Base-by-base conservation (phyloP, 2,329 filamentous ascomycete genomes). In the Aspergillus intermedius region DNA sequence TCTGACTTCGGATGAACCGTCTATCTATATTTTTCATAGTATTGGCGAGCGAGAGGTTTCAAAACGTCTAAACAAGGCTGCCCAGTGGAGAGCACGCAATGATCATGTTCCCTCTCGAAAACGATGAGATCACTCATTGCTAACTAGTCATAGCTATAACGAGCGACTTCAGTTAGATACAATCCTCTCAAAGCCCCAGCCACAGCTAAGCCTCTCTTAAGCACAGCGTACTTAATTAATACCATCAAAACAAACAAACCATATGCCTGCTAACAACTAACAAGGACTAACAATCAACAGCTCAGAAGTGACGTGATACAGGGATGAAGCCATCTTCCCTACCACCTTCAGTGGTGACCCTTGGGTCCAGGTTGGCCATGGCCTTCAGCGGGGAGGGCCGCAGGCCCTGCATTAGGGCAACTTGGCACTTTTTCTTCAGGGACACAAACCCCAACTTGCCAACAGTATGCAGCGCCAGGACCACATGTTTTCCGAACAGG, bases 401-500 rank as follows among this genome's bases (percentile, higher is more conserved):
- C 34, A 17, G 42, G 23, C 22, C 42, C 43, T 8, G 17, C 15
- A n/a, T 21, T 28, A 21, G 19, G 43, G 49, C 49, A 51, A 37
- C 46, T 44, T 15, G 32, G 46, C 13, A 49, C 47, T 12, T 46
- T 21, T 30, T 45, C 25, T 17, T 49, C 49, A 15, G 28, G 46
- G 43, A 49, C 49, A 34, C 49, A 51, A 47, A 51, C 47, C 4
- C 40, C 42, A 15, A 44, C 49, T 10, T 12, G n/a, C 10, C 37
- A 9, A 25, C 48, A 48, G 22, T 46, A 51, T n/a, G 49, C 49
- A 19, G 49, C 49, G 8, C 49, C 49, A 9, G 49, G 49, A 10
- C 49, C 49, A 3, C 49, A 51, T 10, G 49, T 49, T 32, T 51
- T 51, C 37, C 45, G 40, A 17, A 51, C 49, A 3, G 49, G 49